These are phyloP conservation scores for Oryza brachyantha DNA, from an alignment of 176 grass and related monocot species.

Conservation along the genomic window DNA sequence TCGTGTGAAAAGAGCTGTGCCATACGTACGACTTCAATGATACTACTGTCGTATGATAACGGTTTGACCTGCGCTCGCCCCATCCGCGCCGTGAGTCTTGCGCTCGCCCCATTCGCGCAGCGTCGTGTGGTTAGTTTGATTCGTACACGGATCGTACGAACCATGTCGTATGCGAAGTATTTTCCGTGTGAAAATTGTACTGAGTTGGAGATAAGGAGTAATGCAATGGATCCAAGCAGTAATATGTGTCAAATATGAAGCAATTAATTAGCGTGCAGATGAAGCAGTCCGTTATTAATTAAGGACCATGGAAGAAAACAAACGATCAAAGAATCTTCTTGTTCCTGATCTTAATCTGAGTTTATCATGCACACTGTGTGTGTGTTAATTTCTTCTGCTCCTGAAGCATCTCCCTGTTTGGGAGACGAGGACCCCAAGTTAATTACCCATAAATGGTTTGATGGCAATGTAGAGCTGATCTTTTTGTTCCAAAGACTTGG, in stretches of 20 bases:
- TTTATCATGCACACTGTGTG: not conserved
- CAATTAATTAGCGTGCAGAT: not conserved
- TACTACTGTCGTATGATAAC: no score
- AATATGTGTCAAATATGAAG: no score
- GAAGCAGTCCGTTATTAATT: not conserved
- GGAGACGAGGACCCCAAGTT: not conserved
- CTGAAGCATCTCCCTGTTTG: not conserved
- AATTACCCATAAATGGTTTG: not conserved
- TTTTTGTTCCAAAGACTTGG: not conserved
- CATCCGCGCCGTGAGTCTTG: no score
- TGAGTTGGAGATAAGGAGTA: not conserved
- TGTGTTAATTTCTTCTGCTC: not conserved
- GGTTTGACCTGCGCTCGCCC: no score
- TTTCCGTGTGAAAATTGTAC: not conserved
- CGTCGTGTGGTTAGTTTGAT: no score
- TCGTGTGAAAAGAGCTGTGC: no score
- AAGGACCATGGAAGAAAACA: not conserved
- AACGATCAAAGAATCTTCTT: not conserved
- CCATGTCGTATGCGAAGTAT: no score
- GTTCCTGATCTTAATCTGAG: not conserved
- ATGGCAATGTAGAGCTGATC: not conserved
- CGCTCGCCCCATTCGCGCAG: no score
- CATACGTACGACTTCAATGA: no score
- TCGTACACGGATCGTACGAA: no score
- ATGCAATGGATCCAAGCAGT: not conserved